Base-by-base conservation (phyloP, 306 rosid species). In the Acacia confusa region DNA sequence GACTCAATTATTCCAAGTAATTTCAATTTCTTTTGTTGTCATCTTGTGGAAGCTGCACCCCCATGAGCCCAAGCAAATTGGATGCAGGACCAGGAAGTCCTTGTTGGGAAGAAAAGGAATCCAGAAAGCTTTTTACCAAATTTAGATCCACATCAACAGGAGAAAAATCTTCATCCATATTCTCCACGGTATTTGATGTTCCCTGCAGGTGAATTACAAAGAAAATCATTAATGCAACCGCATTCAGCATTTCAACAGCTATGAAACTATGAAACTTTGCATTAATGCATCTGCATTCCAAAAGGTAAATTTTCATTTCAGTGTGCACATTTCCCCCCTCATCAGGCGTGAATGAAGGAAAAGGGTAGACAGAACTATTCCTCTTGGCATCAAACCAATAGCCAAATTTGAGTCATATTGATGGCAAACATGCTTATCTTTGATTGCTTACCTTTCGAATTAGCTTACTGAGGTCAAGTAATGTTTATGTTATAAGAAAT, bases 11-110 rank as follows among this genome's bases (percentile, higher is more conserved):
- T 55, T 44, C 41, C 44, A 25, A 36, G 30, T 27, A 75, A 45
- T 75, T 80, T 92, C 86, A 92, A 72, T 89, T 85, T 61, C 88
- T 86, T 79, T 92, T 93, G 74, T 86, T 84, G 72, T 84, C 75
- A 71, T 93, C 97, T 77, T 80, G 85, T 13, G 97, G 98, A 63
- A 96, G 90, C 82, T 91, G 91, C 70, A 96, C 73, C 36, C 99
- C 99, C 98, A 93, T 89, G 30, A 96, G 97, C 47, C 97, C 97
- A 38, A 96, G 97, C 82, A 93, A 85, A 86, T 93, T 96, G 66
- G 99, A 92, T 76, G 97, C 97, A n/a, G 99, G 99, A 79, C 99
- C 98, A 52, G 99, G 99, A 78, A 93, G 99, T 50, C 98, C 99
- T 88, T 93, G 93, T 83, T 96, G 99, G 82, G 93, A 87, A 69